Evolutionary conservation across 2,329 filamentous ascomycete species (phyloP).

Genomic region (Xylaria sp.): DNA sequence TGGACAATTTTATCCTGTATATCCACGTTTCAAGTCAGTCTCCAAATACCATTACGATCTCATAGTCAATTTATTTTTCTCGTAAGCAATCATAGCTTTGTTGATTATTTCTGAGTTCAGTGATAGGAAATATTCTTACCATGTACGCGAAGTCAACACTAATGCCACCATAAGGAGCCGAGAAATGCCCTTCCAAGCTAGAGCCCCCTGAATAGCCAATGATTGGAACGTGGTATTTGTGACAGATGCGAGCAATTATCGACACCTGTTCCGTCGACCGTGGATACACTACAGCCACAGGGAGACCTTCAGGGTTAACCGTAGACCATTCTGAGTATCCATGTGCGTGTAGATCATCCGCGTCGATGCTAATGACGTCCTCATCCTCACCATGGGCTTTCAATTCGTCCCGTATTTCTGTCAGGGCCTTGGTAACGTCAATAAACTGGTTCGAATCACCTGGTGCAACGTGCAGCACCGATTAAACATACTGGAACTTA

Average conservation of each 20-base stretch:
- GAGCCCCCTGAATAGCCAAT: constrained; percentile 88
- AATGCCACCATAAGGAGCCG: constrained; percentile 85
- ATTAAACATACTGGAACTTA: constrained; percentile 43
- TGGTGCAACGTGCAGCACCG: background rate
- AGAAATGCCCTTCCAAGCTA: constrained; percentile 90
- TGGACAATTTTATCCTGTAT: constrained; percentile 75
- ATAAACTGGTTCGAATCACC: background rate
- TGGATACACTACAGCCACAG: constrained; percentile 73
- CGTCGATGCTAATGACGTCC: constrained; percentile 71
- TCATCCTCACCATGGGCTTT: constrained; percentile 52
- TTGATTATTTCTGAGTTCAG: background rate
- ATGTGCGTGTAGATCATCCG: constrained; percentile 69
- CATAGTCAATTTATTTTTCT: background rate
- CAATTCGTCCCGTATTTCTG: constrained; percentile 63
- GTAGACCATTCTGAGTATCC: constrained; percentile 77
- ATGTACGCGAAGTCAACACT: constrained; percentile 91
- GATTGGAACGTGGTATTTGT: constrained; percentile 83
- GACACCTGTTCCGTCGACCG: constrained; percentile 70
- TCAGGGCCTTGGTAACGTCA: constrained; percentile 59
- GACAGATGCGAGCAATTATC: constrained; percentile 73
- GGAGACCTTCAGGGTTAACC: constrained; percentile 68
- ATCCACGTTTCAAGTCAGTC: constrained; percentile 13
- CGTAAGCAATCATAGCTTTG: background rate
- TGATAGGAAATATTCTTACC: constrained; percentile 50
- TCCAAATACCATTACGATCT: background rate